These are phyloP conservation scores for Globisporangium iwayamae DNA, from an alignment of 352 stramenopile genomes.

Conservation along the genomic window DNA sequence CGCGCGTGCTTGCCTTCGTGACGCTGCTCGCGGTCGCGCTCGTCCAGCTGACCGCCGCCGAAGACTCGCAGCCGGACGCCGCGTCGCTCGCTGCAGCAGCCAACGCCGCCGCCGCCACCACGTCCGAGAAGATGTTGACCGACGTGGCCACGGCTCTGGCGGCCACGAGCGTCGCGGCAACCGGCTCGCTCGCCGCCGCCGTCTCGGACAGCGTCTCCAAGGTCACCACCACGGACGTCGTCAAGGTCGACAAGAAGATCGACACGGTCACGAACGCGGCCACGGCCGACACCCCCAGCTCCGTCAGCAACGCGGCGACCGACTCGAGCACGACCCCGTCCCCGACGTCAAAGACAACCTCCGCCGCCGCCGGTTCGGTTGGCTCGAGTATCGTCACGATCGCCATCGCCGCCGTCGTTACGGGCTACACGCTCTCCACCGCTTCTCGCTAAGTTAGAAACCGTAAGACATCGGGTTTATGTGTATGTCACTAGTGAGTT, in stretches of 20 bases:
- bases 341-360: not conserved
- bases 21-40: constrained; percentile 8
- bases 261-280: constrained; percentile 5
- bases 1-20: not conserved
- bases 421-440: not conserved
- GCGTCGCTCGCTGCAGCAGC: constrained; percentile 13
- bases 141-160: constrained; percentile 8
- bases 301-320: not conserved
- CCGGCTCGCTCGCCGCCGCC: constrained; percentile 12
- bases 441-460: constrained; percentile 1
- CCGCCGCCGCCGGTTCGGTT: not conserved
- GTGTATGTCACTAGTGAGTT: not conserved
- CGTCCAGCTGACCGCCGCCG: not conserved
- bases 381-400: not conserved
- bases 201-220: constrained; percentile 23
- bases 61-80: constrained; percentile 12
- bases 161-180: not conserved
- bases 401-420: not conserved
- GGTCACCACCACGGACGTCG: constrained; percentile 14
- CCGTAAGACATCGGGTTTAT: not conserved
- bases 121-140: constrained; percentile 1
- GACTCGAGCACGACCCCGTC: not conserved
- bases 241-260: constrained; percentile 10
- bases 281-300: not conserved
- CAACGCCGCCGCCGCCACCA: constrained; percentile 12